Evolutionary conservation across 2,329 filamentous ascomycete species (phyloP).

Genomic region (Boeremia exigua): DNA sequence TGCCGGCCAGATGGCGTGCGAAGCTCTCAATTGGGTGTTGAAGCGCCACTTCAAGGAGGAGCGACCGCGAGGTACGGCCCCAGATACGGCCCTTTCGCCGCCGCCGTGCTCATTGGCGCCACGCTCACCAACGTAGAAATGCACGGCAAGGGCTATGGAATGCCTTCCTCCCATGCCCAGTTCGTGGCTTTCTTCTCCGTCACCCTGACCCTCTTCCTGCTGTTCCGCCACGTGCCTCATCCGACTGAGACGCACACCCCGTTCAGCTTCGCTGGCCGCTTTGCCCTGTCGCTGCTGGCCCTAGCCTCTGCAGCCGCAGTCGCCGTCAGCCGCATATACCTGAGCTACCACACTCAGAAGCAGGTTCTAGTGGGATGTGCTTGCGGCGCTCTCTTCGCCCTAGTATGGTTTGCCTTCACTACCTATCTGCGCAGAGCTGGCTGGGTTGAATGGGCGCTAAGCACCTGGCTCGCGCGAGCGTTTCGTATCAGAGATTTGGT

Average conservation of each 20-base stretch:
- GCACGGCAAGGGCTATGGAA: constrained; percentile 93
- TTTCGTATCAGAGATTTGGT: constrained; percentile 83
- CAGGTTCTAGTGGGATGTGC: constrained; percentile 83
- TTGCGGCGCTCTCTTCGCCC: constrained; percentile 73
- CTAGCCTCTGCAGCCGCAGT: constrained; percentile 58
- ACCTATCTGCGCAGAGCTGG: constrained; percentile 70
- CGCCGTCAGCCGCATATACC: constrained; percentile 83
- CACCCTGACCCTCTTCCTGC: constrained; percentile 81
- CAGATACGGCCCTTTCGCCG: too few relatives aligned
- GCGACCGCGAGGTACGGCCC: constrained; percentile 74
- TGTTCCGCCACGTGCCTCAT: constrained; percentile 70
- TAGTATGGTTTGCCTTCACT: constrained; percentile 80
- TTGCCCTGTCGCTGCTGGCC: constrained; percentile 55
- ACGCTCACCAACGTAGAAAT: constrained; percentile 57
- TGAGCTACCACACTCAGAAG: constrained; percentile 87
- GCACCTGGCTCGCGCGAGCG: constrained; percentile 67
- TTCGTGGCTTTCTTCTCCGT: constrained; percentile 92
- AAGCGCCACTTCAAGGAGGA: constrained; percentile 94
- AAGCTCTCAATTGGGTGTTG: constrained; percentile 85
- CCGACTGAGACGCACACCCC: constrained; percentile 59
- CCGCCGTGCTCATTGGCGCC: background rate
- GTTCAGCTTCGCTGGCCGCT: constrained; percentile 67
- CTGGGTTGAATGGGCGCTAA: constrained; percentile 74
- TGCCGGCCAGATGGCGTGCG: constrained; percentile 87
- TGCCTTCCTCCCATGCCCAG: constrained; percentile 95